phyloP scores from a whole-genome alignment of 1,284 basidiomycete genomes.

The Fomitopsis betulina region DNA sequence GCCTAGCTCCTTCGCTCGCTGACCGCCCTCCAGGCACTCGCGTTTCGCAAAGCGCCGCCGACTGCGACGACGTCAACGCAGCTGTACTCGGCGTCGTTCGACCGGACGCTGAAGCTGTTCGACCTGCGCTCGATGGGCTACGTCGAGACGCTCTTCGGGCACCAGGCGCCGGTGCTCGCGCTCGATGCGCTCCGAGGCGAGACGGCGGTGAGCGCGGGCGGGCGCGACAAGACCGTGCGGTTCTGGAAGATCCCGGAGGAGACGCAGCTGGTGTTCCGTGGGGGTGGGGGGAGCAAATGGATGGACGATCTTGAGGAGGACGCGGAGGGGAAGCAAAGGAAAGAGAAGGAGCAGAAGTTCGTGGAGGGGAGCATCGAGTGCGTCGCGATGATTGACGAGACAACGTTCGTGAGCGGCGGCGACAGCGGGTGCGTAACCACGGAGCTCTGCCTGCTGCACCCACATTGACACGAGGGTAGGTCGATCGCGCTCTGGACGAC shows the following conservation, averaged over 20 bases:
- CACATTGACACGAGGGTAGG: slow-evolving; percentile 34
- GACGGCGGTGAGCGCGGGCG: slow-evolving; percentile 84
- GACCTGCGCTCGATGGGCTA: slow-evolving; percentile 84
- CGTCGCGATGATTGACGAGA: slow-evolving; percentile 93
- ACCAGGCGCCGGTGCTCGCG: slow-evolving; percentile 84
- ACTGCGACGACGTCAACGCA: slow-evolving; percentile 36
- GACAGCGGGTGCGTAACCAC: slow-evolving; percentile 78
- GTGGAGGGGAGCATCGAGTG: slow-evolving; percentile 92
- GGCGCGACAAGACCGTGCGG: slow-evolving; percentile 86
- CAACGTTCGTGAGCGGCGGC: slow-evolving; percentile 89
- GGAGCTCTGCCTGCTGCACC: slow-evolving; percentile 9
- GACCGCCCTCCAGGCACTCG: slow-evolving; percentile 48
- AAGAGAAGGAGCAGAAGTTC: slow-evolving; percentile 43
- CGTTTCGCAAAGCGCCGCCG: slow-evolving; percentile 81
- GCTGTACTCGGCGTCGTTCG: slow-evolving; percentile 85
- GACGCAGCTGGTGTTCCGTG: slow-evolving; percentile 93
- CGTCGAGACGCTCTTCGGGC: slow-evolving; percentile 96
- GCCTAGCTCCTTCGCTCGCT: not conserved
- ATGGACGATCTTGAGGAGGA: slow-evolving; percentile 65
- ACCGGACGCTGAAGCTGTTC: slow-evolving; percentile 90
- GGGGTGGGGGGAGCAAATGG: slow-evolving; percentile 78
- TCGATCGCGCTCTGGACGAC: slow-evolving; percentile 90
- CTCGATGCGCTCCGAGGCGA: slow-evolving; percentile 83
- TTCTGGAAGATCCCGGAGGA: slow-evolving; percentile 99
- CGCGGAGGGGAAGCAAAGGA: slow-evolving; percentile 26